Conservation (phyloP, 257 asterid species). For the Jaltomata sinuosa region DNA sequence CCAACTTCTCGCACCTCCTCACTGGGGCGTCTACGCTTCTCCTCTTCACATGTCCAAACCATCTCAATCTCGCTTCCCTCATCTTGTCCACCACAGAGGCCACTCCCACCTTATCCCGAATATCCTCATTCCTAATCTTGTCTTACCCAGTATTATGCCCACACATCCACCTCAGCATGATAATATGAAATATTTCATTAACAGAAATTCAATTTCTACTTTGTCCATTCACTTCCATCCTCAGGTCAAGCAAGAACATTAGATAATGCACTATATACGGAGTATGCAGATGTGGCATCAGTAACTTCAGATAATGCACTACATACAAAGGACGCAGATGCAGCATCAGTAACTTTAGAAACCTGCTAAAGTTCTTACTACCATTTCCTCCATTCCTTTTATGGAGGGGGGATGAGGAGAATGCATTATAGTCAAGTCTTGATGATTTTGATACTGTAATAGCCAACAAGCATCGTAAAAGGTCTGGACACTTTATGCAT, state of each 20-base stretch:
- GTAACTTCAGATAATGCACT: background rate
- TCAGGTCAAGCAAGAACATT: background rate
- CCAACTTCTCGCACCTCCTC: no score
- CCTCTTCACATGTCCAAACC: no score
- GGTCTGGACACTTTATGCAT: background rate
- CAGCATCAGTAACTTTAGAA: background rate
- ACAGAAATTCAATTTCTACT: background rate
- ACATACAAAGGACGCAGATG: background rate
- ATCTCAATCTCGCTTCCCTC: no score
- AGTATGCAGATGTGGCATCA: background rate
- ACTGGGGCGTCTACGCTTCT: no score
- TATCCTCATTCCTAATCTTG: no score
- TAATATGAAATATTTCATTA: background rate
- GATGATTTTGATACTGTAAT: background rate
- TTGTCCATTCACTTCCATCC: background rate
- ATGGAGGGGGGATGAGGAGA: background rate
- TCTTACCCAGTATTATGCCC: no score
- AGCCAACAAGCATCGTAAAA: background rate
- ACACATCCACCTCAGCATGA: no score
- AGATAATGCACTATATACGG: background rate
- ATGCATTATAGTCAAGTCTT: background rate
- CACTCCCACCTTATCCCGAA: no score
- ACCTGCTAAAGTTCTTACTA: background rate
- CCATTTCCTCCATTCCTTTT: background rate
- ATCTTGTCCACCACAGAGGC: no score